Base-by-base conservation (phyloP, 2,329 filamentous ascomycete species). In the Alternaria triticina region DNA sequence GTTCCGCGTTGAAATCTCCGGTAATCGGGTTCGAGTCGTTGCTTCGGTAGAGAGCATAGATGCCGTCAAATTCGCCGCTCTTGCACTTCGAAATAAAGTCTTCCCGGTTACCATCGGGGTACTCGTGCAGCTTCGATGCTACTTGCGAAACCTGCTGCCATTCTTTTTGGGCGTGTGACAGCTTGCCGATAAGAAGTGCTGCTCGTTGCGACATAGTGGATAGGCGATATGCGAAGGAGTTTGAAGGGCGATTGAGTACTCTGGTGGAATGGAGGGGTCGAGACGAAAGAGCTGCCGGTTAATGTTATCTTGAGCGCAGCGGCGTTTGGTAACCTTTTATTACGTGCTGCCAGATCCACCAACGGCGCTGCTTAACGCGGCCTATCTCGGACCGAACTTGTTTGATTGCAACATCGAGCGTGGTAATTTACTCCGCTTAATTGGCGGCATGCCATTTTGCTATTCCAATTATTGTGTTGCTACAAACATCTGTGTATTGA, bases 21-120 rank as follows among this genome's bases (percentile, higher is more conserved):
- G 83, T 84, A 30, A 82, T 74, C 15, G 83, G 82, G 27, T 83
- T 86, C 8, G 86, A 88, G 40, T 82, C 79, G 71, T 89, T 89
- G 51, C 86, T 88, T 59, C 87, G 84, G 74, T 88, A 89, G 52
- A 89, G 83, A 1, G 80, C 87, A 28, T 85, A 81, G 1, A 88
- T 83, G 67, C 85, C 84, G 57, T 88, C 82, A 65, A 85, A 88
- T 47, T 84, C 77, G 43, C 86, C 86, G n/a, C 80, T 79, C 65
- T 83, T 84, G 76, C 85, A 85, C 59, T 85, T 85, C 52, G 82
- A 79, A 27, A 89, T 76, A 74, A 89, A 89, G 27, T 88, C 84
- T 46, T 85, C 81, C 28, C 86, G 80, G 13, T 82, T 84, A 57
- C 87, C 87, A 20, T 75, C 74, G 36, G 82, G 81, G 72, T 87